A percentile compares a stretch with the other conserved stretches of the same genome.
Conservation (phyloP, 495 filamentous ascomycete genomes). For the Friedmanniomyces simplex region DNA sequence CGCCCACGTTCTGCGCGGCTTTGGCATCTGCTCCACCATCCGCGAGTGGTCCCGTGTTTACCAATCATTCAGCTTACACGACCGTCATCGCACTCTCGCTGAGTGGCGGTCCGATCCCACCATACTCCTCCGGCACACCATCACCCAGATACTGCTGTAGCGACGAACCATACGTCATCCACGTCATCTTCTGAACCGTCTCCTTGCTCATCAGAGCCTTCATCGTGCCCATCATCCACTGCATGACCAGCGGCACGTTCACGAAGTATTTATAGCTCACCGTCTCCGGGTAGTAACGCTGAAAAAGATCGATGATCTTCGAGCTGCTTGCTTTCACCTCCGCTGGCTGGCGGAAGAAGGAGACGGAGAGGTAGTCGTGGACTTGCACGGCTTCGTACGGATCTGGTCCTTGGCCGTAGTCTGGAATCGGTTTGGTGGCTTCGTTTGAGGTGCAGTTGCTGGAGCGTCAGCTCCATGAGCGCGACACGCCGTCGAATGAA, state of each 20-base stretch:
- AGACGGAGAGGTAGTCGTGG: slow-evolving; percentile 78
- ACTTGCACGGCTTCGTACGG: slow-evolving; percentile 83
- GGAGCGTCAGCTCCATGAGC: slow-evolving; percentile 72
- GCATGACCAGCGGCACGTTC: slow-evolving; percentile 80
- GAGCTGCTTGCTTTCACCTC: slow-evolving; percentile 58
- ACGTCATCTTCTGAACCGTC: slow-evolving; percentile 76
- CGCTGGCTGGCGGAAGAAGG: slow-evolving; percentile 65
- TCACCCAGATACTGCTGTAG: slow-evolving; percentile 57
- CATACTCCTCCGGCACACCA: slow-evolving; percentile 55
- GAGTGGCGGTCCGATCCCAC: slow-evolving; percentile 47
- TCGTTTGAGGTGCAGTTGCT: slow-evolving; percentile 54
- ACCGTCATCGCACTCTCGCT: slow-evolving; percentile 24
- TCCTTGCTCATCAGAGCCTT: slow-evolving; percentile 69
- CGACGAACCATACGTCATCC: slow-evolving; percentile 63
- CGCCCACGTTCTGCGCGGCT: too few relatives aligned
- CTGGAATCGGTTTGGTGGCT: slow-evolving; percentile 61
- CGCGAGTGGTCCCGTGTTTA: too few relatives aligned
- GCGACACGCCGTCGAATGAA: slow-evolving; percentile 80
- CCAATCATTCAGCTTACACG: slow-evolving; percentile 8
- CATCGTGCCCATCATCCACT: slow-evolving; percentile 70
- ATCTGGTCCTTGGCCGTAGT: slow-evolving; percentile 51
- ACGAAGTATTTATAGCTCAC: slow-evolving; percentile 86
- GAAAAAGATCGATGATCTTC: slow-evolving; percentile 68
- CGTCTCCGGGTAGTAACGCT: slow-evolving; percentile 70
- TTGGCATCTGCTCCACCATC: too few relatives aligned